A percentile compares a stretch with the other conserved stretches of the same genome.
phyloP scores from a whole-genome alignment of 768 basidiomycete genomes.

The Multifurca ochricompacta region DNA sequence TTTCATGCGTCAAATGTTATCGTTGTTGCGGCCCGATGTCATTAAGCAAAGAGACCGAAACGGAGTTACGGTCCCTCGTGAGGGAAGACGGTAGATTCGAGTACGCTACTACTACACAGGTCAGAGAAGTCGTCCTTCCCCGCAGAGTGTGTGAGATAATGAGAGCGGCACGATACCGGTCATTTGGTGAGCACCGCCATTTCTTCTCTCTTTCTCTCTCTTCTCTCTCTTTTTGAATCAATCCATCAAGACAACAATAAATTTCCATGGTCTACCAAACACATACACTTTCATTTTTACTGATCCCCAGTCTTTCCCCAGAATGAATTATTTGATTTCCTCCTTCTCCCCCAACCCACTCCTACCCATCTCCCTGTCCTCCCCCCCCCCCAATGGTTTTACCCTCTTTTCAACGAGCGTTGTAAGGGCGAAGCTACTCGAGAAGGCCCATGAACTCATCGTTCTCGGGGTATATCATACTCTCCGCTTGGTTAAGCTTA shows the following conservation, averaged over 20 bases:
- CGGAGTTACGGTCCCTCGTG: not conserved
- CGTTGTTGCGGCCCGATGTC: conserved; percentile 1
- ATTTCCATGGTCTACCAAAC: no score
- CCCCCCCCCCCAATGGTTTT: no score
- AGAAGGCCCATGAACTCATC: no score
- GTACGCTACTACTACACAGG: not conserved
- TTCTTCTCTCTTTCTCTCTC: not conserved
- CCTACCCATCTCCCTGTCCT: no score
- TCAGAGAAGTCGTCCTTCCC: not conserved
- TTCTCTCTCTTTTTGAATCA: not conserved
- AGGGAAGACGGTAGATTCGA: not conserved
- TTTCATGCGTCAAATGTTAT: not conserved
- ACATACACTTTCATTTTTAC: no score
- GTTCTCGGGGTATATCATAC: no score
- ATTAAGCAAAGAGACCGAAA: not conserved
- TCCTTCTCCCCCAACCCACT: no score
- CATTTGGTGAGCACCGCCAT: not conserved
- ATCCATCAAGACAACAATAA: not conserved
- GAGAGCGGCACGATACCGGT: not conserved
- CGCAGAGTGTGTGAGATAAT: not conserved
- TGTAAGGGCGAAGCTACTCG: no score
- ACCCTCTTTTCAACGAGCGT: no score
- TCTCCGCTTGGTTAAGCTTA: no score
- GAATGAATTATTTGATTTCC: no score
- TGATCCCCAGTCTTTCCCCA: no score